A percentile compares a stretch with the other conserved stretches of the same genome.
phyloP scores from a whole-genome alignment of 495 filamentous ascomycete species.

The Pseudomonodictys pantanalensis region DNA sequence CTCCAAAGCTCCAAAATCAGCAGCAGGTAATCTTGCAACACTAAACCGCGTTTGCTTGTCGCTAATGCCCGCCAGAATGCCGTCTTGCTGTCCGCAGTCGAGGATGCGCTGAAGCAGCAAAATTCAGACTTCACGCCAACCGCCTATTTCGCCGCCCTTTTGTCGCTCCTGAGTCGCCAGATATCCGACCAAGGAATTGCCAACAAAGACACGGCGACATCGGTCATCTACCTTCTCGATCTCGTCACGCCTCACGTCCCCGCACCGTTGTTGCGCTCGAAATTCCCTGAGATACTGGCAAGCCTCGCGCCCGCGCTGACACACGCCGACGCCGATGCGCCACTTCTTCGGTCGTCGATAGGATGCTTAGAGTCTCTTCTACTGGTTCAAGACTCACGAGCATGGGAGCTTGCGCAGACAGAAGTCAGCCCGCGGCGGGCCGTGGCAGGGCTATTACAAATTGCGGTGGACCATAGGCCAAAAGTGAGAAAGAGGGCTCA shows the following conservation, averaged over 20 bases:
- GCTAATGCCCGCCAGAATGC: conserved; percentile 58
- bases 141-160: conserved; percentile 92
- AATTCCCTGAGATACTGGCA: conserved; percentile 89
- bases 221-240: conserved; percentile 95
- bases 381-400: conserved; percentile 76
- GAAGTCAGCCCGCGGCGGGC: conserved; percentile 86
- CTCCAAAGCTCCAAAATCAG: conserved; percentile 92
- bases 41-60: neutral
- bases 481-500: conserved; percentile 95
- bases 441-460: conserved; percentile 76
- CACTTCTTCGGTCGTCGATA: conserved; percentile 81
- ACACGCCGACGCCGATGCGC: conserved; percentile 78
- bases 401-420: conserved; percentile 81
- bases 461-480: conserved; percentile 83
- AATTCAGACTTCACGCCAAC: conserved; percentile 78
- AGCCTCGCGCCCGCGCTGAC: conserved; percentile 80
- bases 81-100: conserved; percentile 83
- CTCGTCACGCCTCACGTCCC: conserved; percentile 79
- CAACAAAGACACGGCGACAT: conserved; percentile 80
- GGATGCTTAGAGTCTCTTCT: conserved; percentile 87
- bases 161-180: conserved; percentile 79
- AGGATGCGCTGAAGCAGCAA: conserved; percentile 85
- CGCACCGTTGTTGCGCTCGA: conserved; percentile 77
- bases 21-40: conserved; percentile 61
- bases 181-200: conserved; percentile 58